These are phyloP conservation scores for Komagataella populi DNA, from an alignment of 805 yeast species.

Conservation along the genomic window DNA sequence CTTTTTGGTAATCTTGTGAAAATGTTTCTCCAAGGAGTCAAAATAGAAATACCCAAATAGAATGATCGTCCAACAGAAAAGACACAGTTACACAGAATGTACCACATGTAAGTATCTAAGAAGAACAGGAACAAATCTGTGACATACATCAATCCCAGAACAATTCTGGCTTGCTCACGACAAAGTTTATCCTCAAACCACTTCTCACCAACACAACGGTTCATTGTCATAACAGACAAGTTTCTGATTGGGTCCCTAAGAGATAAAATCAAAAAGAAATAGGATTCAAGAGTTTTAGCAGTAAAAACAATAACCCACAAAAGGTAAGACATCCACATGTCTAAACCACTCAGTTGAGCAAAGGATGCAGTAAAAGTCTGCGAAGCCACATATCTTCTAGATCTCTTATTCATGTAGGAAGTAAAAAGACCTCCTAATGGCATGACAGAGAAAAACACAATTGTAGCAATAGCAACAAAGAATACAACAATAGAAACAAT, in stretches of 20 bases:
- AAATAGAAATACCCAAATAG: constrained; percentile 95
- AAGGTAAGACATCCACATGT: constrained; percentile 92
- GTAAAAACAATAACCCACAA: constrained; percentile 83
- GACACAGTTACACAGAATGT: constrained; percentile 85
- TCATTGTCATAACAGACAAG: constrained; percentile 68
- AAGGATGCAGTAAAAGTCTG: constrained; percentile 94
- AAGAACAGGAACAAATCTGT: constrained; percentile 93
- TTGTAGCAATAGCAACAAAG: constrained; percentile 75
- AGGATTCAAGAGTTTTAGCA: constrained; percentile 85
- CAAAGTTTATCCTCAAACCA: constrained; percentile 77
- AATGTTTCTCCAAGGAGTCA: constrained; percentile 99
- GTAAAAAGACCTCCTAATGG: constrained; percentile 96
- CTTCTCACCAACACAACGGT: constrained; percentile 85
- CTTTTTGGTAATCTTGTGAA: constrained; percentile 97
- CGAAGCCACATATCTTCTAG: constrained; percentile 83
- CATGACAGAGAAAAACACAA: constrained; percentile 82
- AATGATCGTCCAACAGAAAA: constrained; percentile 97
- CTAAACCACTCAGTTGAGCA: constrained; percentile 68
- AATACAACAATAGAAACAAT: constrained; percentile 79
- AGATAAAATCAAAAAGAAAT: constrained; percentile 79
- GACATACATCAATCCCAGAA: constrained; percentile 82
- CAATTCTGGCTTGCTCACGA: constrained; percentile 76
- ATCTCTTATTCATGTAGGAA: constrained; percentile 73
- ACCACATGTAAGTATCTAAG: constrained; percentile 99
- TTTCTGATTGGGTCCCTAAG: constrained; percentile 91